Percentiles rank a stretch among this genome's conserved stretches.
Evolutionary conservation across 2,329 filamentous ascomycete genomes (phyloP).

Genomic region (Hypoxylon sp.): DNA sequence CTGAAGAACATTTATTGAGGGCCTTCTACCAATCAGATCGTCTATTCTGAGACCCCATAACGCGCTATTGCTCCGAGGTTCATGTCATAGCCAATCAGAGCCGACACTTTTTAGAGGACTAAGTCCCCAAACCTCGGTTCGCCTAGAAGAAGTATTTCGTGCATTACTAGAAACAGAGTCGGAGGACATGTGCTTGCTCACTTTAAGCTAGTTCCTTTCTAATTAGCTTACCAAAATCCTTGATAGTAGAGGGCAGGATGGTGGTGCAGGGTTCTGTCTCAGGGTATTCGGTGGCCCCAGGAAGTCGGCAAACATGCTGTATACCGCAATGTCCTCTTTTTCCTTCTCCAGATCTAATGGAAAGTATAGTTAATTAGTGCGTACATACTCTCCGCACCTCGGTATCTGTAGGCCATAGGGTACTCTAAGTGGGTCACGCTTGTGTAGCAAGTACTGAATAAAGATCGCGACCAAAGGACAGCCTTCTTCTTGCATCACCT

Average conservation of each 20-base stretch:
- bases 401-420: conserved; percentile 22
- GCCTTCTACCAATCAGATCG: conserved; percentile 11
- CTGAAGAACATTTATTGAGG: not conserved
- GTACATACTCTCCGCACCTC: conserved; percentile 25
- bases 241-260: not conserved
- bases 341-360: conserved; percentile 15
- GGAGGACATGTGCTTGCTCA: conserved; percentile 32
- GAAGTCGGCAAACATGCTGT: not conserved
- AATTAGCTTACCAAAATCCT: conserved; percentile 18
- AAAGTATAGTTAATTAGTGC: conserved; percentile 8
- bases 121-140: conserved; percentile 36
- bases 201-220: conserved; percentile 9
- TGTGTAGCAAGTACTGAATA: conserved; percentile 25
- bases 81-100: conserved; percentile 26
- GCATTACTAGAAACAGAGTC: conserved; percentile 23
- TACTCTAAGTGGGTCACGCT: conserved; percentile 34
- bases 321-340: not conserved
- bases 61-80: conserved; percentile 40
- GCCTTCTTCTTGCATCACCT: conserved; percentile 14
- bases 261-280: not conserved
- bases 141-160: conserved; percentile 21
- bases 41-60: conserved; percentile 1
- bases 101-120: conserved; percentile 4
- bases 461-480: conserved; percentile 31
- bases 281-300: not conserved